A percentile compares a stretch with the other conserved stretches of the same genome.
Evolutionary conservation across 805 yeast genomes (phyloP).

Genomic region (Nakazawaea molendinolei): DNA sequence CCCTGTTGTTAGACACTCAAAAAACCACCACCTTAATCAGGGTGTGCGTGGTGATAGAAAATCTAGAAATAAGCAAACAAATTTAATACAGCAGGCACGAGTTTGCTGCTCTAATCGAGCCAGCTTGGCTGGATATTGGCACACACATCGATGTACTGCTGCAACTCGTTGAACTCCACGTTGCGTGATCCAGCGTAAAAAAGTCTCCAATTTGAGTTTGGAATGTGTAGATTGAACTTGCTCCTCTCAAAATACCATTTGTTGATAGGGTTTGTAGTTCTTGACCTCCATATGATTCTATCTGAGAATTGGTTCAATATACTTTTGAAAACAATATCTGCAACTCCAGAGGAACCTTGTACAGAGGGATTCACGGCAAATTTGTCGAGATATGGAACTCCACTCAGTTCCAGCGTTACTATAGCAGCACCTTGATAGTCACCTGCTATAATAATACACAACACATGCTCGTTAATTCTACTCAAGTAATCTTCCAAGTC

Average conservation of each 20-base stretch:
- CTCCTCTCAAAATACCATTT: conserved; percentile 97
- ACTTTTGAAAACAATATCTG: conserved; percentile 85
- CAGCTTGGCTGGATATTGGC: conserved; percentile 52
- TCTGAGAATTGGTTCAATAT: conserved; percentile 60
- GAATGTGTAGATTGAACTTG: conserved; percentile 51
- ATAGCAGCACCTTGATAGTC: conserved; percentile 96
- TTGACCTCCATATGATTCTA: conserved; percentile 86
- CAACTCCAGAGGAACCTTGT: conserved; percentile 91
- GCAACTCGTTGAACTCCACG: conserved; percentile 28
- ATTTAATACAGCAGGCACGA: background rate
- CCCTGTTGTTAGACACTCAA: too few relatives aligned
- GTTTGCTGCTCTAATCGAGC: background rate
- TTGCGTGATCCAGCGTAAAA: conserved; percentile 34
- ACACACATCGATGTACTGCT: conserved; percentile 48
- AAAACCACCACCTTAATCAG: too few relatives aligned
- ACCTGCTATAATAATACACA: conserved; percentile 80
- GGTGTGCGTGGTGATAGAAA: too few relatives aligned
- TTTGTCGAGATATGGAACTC: conserved; percentile 65
- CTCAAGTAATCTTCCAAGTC: conserved; percentile 58
- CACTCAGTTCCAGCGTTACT: conserved; percentile 65
- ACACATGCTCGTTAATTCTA: conserved; percentile 59
- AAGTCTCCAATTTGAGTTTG: conserved; percentile 30
- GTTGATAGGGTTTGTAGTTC: conserved; percentile 83
- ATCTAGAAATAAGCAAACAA: too few relatives aligned
- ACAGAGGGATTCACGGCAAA: conserved; percentile 80